Evolutionary conservation across 371 early-diverging fungal genomes (phyloP).

Genomic region (Syncephalastrum sp.): DNA sequence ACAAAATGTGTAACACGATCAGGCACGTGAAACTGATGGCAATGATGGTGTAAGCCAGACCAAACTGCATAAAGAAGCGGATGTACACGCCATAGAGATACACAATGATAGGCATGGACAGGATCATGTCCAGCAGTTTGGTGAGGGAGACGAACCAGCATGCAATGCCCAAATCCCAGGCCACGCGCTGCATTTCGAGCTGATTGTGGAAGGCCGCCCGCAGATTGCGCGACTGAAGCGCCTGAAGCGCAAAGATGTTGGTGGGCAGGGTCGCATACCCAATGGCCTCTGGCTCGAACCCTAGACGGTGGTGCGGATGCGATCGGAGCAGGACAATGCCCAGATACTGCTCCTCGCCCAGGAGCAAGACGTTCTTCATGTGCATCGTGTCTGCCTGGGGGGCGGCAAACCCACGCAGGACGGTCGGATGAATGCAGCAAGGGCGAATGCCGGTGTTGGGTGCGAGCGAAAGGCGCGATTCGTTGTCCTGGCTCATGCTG

Average conservation of each 20-base stretch:
- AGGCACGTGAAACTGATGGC: constrained; percentile 33
- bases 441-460: constrained; percentile 25
- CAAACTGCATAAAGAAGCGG: constrained; percentile 22
- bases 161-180: constrained; percentile 34
- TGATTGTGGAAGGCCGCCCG: constrained; percentile 42
- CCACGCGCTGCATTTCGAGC: constrained; percentile 35
- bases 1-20: constrained; percentile 36
- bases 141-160: constrained; percentile 42
- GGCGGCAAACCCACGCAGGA: constrained; percentile 35
- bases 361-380: constrained; percentile 41
- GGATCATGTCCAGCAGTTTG: constrained; percentile 37
- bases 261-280: constrained; percentile 42
- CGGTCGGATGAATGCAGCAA: constrained; percentile 51
- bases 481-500: constrained; percentile 7
- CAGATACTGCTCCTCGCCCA: constrained; percentile 47
- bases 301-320: constrained; percentile 40
- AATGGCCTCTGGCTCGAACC: constrained; percentile 50
- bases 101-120: constrained; percentile 38
- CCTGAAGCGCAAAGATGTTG: constrained; percentile 35
- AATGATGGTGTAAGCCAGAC: constrained; percentile 35
- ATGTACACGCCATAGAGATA: constrained; percentile 40
- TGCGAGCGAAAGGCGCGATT: constrained; percentile 32
- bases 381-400: constrained; percentile 41
- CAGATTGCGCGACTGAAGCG: constrained; percentile 32
- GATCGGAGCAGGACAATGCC: constrained; percentile 38